Base-by-base conservation (phyloP, 208 protist species). In the Trypanosoma lewisi region DNA sequence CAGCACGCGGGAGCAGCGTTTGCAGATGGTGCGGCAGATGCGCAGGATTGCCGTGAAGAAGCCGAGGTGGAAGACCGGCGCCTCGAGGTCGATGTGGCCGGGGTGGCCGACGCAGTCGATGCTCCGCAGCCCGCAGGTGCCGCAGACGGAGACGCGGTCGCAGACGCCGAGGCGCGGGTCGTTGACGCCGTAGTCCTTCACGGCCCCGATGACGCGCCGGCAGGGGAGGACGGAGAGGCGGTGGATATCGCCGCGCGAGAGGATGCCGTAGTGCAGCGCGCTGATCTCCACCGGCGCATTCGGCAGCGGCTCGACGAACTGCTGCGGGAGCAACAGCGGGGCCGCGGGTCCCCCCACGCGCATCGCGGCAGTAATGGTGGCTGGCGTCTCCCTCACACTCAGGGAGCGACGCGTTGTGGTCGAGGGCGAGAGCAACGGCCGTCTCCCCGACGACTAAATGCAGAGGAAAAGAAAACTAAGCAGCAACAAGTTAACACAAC, bases 31-130 rank as follows among this genome's bases (percentile, higher is more conserved):
- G 39, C 98, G 91, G 25, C 99, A 91, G 11, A 99, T 93, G 17
- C 86, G 77, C 33, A 99, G 50, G 44, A 99, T 96, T 12, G 77
- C 70, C 31, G 91, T 78, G 48, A 99, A 95, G 70, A 98, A 99
- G 30, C 98, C 99, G 28, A 98, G 70, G 69, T 99, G 98, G 75
- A 99, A 99, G 6, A 99, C 97, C 0, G 99, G 99, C 27, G 98
- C 73, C 69, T 94, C 94, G 34, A 99, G 81, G 61, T 98, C 81
- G 39, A 99, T 95, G 79, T 98, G 87, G 23, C 98, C 99, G 73
- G 97, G 98, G 82, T 99, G 99, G 8, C 99, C 99, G 5, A 93
- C 81, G 79, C 99, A 99, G 45, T 99, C 89, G 8, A 85, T 66
- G 63, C 85, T 75, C 34, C 80, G 68, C 58, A 91, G 61, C 0